phyloP scores from a whole-genome alignment of 2,329 filamentous ascomycete species.

The Pseudonectria foliicola region DNA sequence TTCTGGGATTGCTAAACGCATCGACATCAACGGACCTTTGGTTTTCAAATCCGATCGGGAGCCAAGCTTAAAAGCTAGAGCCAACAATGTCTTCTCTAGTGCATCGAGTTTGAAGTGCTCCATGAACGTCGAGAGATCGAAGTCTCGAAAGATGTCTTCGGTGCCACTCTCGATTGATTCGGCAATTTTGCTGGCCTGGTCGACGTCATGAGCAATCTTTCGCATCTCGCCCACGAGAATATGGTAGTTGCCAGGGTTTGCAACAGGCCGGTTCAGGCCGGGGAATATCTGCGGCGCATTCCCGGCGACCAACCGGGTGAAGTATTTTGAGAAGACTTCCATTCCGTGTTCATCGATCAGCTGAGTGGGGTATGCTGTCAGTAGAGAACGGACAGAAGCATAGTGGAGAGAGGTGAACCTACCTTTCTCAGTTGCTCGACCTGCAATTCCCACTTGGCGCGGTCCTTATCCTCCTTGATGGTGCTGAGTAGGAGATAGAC shows the following conservation, averaged over 20 bases:
- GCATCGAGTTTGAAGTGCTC: conserved; percentile 93
- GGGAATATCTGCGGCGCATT: conserved; percentile 92
- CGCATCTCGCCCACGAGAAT: conserved; percentile 77
- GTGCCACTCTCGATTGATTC: conserved; percentile 87
- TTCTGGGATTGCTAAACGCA: conserved; percentile 33
- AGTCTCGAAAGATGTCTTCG: conserved; percentile 90
- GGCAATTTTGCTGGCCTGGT: conserved; percentile 84
- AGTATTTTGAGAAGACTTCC: conserved; percentile 96
- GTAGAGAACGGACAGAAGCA: conserved; percentile 3
- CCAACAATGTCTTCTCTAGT: conserved; percentile 78
- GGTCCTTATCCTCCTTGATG: conserved; percentile 87
- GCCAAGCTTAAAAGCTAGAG: conserved; percentile 81
- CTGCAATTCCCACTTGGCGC: conserved; percentile 86
- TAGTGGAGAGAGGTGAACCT: conserved; percentile 23
- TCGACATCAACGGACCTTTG: conserved; percentile 59
- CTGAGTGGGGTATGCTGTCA: conserved; percentile 37
- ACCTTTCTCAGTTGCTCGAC: conserved; percentile 90
- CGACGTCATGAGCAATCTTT: conserved; percentile 72
- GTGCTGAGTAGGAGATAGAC: conserved; percentile 90
- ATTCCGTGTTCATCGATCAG: conserved; percentile 97
- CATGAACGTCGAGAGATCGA: conserved; percentile 92
- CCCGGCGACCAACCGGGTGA: conserved; percentile 82
- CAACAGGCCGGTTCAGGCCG: conserved; percentile 62
- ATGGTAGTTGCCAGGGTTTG: conserved; percentile 75
- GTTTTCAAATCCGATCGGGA: conserved; percentile 74